Evolutionary conservation across 768 basidiomycete species (phyloP).

Genomic region (Pluteus cervinus): DNA sequence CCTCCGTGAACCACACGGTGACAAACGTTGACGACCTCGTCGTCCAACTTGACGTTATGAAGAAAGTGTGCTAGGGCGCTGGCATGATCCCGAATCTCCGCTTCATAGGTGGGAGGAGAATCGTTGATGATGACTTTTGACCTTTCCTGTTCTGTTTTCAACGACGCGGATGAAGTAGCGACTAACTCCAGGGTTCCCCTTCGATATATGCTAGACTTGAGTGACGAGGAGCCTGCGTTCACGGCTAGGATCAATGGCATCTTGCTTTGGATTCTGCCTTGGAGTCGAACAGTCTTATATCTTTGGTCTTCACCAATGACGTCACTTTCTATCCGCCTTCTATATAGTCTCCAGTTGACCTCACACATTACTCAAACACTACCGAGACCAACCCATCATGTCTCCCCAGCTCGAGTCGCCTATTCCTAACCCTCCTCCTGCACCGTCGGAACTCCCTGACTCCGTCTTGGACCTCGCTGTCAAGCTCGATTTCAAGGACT

Average conservation of each 20-base stretch:
- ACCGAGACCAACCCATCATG: constrained; percentile 44
- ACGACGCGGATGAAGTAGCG: constrained; percentile 49
- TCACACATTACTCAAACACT: too few species aligned
- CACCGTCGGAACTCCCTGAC: constrained; percentile 61
- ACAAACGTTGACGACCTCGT: constrained; percentile 46
- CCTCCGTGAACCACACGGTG: constrained; percentile 89
- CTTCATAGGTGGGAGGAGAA: constrained; percentile 7
- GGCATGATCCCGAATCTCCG: constrained; percentile 44
- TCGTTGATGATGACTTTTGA: constrained; percentile 45
- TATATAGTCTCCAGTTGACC: too few species aligned
- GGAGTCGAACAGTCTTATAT: too few species aligned
- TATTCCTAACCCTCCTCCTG: constrained; percentile 66
- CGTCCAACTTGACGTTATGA: constrained; percentile 33
- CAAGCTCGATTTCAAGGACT: constrained; percentile 38
- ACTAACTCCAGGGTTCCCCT: constrained; percentile 20
- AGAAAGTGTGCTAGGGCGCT: constrained; percentile 62
- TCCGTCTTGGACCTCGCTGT: constrained; percentile 44
- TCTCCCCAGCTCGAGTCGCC: not conserved
- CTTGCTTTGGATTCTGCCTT: too few species aligned
- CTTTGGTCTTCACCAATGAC: too few species aligned
- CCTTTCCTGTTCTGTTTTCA: constrained; percentile 47
- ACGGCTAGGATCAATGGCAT: constrained; percentile 35
- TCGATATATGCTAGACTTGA: constrained; percentile 70
- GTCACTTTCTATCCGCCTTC: too few species aligned
- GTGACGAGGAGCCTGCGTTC: constrained; percentile 81